A percentile compares a stretch with the other conserved stretches of the same genome.
Evolutionary conservation across 75 land plant genomes (phyloP).

Genomic region (Picea glauca): DNA sequence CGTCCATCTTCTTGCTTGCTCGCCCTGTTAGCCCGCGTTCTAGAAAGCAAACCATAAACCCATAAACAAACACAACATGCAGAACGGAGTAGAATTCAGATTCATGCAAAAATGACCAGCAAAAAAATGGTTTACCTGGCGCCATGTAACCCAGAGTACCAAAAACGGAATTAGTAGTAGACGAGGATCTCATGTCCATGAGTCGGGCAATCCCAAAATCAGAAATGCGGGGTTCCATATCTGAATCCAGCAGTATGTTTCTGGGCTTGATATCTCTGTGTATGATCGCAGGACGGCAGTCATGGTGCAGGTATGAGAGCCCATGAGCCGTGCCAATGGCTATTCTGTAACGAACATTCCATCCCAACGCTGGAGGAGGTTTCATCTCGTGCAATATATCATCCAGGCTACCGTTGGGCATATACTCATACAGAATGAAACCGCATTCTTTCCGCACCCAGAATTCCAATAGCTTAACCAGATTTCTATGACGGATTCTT

Average conservation of each 20-base stretch:
- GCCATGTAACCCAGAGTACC: constrained; percentile 75
- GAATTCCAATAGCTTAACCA: constrained; percentile 54
- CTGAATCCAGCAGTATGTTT: constrained; percentile 68
- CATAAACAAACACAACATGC: not conserved
- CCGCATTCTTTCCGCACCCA: constrained; percentile 53
- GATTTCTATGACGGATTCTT: constrained; percentile 60
- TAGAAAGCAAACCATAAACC: constrained; percentile 2
- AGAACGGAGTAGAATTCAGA: not conserved
- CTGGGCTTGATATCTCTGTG: constrained; percentile 34
- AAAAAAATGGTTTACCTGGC: constrained; percentile 35
- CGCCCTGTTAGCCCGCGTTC: constrained; percentile 41
- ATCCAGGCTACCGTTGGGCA: constrained; percentile 74
- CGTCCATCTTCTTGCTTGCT: constrained; percentile 55
- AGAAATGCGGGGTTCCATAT: constrained; percentile 59
- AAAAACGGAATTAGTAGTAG: constrained; percentile 16
- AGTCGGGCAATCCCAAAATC: constrained; percentile 22
- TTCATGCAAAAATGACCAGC: not conserved
- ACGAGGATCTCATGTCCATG: not conserved
- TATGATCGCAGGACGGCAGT: constrained; percentile 51
- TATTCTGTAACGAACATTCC: constrained; percentile 49
- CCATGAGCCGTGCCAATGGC: constrained; percentile 72
- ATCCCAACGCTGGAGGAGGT: constrained; percentile 26
- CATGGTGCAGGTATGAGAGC: constrained; percentile 70
- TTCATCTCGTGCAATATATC: constrained; percentile 40
- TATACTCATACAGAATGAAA: constrained; percentile 57